Base-by-base conservation (phyloP, 2,329 filamentous ascomycete genomes). In the Aspergillus sp. region DNA sequence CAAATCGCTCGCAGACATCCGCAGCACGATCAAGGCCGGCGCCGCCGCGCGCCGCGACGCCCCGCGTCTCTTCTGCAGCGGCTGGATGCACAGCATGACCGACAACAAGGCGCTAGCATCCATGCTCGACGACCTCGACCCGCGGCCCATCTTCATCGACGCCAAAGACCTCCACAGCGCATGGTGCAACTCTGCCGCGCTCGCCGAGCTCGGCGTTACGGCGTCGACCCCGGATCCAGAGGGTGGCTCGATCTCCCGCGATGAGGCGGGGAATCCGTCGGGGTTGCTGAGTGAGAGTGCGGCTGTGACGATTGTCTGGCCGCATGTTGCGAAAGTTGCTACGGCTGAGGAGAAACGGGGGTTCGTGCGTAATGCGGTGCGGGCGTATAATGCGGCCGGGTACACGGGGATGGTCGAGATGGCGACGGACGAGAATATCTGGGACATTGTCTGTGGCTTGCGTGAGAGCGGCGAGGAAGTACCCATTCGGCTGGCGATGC, bases 381-480 rank as follows among this genome's bases (percentile, higher is more conserved):
- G 64, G 1, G 78, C 77, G 4, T 83, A 83, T 59, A 78, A 78
- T 57, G 66, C 71, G 0, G 77, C 77, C 0, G 82, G 82, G 4
- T 82, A 80, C 59, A 83, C 82, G 1, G 80, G 81, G 2, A 72
- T 81, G 34, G 74, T 83, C 15, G 82, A 83, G 49, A 83, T 83
- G 82, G 82, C 81, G 22, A 83, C 81, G 76, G 80, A 83, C 61
- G 81, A 83, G 54, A 79, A 77, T 50, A 73, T 75, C 1, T 83
- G 81, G 81, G 76, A 75, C 34, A 76, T 77, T 0, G 69, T 83
- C 48, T 65, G 76, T 2, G 67, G 72, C 7, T 66, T 82, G 4
- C 74, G 71, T 11, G 63, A 65, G n/a, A 64, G 69, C 0, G 74
- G 69, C 0, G 74, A 64, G 3, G 51, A 64, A 1, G 57, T 82